Evolutionary conservation across 2,329 filamentous ascomycete genomes (phyloP).

Genomic region (Arachnopeziza araneosa): DNA sequence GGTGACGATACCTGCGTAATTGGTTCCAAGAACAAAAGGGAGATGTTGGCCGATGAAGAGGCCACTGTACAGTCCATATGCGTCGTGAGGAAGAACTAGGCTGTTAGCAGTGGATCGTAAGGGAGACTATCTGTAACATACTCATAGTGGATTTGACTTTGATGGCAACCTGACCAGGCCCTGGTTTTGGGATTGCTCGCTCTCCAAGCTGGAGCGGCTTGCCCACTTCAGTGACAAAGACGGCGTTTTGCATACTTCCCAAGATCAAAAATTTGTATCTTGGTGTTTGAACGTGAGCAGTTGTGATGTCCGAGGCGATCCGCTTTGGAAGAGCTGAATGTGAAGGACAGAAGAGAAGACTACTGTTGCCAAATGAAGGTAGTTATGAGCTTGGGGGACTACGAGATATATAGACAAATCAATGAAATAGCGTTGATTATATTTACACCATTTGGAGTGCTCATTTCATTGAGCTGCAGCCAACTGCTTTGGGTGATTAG

Average conservation of each 20-base stretch:
- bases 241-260: not conserved
- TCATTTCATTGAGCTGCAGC: no score
- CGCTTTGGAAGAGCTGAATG: no score
- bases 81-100: not conserved
- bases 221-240: not conserved
- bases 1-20: slow-evolving; percentile 14
- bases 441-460: no score
- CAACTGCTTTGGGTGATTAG: no score
- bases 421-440: no score
- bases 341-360: no score
- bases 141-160: not conserved
- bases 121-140: not conserved
- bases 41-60: not conserved
- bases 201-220: not conserved
- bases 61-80: not conserved
- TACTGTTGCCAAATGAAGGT: no score
- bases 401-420: no score
- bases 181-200: not conserved
- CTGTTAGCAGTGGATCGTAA: not conserved
- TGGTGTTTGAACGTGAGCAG: no score
- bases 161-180: not conserved
- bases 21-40: slow-evolving; percentile 18
- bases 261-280: no score
- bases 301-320: no score
- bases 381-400: no score